Base-by-base conservation (phyloP, 345 rosid species). In the Pistacia vera region DNA sequence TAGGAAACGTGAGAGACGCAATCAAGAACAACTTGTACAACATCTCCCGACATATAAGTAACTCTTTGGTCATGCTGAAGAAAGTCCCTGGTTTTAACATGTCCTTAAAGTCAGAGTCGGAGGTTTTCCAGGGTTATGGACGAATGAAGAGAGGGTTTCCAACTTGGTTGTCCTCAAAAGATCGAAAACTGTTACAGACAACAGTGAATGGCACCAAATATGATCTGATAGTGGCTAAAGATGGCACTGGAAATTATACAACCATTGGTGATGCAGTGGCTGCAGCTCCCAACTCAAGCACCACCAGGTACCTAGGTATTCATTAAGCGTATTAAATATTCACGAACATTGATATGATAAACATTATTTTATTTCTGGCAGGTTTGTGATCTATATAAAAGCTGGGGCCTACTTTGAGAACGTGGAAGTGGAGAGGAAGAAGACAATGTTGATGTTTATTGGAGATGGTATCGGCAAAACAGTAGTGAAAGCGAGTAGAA, bases 381-480 rank as follows among this genome's bases (percentile, higher is more conserved):
- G 98, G 83, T 90, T 91, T 80, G 90, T 93, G 81, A 95, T 95
- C 77, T 84, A 90, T 70, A 88, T 95, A 74, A 93, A 93, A 81
- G 74, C 85, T 2, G 97, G 98, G 49, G 81, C 88, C 5, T 95
- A 91, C 76, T 74, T 85, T 6, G 98, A 93, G 78, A 90, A 91
- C 20, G 90, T 93, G 66, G 98, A 95, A 79, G 91, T 93, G 77
- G 81, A 22, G 41, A 90, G 79, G 65, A 81, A 83, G 81, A 88
- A 91, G 85, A 82, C 75, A 11, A 88, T 64, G 71, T 63, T 95
- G 46, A 91, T 88, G 95, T 93, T 95, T 52, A 8, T 93, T 8
- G 97, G 98, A 36, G 98, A 95, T 62, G 97, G 97, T 51, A 90
- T 95, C 55, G 97, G 90, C n/a, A 86, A 77, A 84, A 95, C 97